Evolutionary conservation across 805 yeast species (phyloP).

Genomic region (Saccharomycopsis vini): DNA sequence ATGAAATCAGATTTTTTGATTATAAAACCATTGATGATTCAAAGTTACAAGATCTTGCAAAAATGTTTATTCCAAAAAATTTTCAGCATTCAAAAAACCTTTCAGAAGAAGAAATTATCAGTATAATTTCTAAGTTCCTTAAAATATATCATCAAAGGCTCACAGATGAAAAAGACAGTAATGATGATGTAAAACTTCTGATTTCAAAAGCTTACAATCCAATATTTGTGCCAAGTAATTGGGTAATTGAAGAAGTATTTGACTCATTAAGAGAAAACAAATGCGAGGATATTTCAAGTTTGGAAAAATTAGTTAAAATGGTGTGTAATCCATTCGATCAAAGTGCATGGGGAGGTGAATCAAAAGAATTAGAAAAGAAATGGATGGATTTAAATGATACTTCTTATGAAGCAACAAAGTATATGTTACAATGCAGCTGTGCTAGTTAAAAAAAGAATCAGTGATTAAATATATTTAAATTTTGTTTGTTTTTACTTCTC

Average conservation of each 20-base stretch:
- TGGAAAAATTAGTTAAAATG: conserved; percentile 63
- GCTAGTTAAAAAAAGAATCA: conserved; percentile 11
- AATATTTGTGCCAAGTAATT: conserved; percentile 69
- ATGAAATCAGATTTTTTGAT: conserved; percentile 35
- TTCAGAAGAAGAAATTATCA: conserved; percentile 29
- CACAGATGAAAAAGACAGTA: conserved; percentile 27
- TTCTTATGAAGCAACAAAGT: background rate
- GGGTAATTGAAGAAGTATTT: conserved; percentile 82
- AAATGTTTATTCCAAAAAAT: conserved; percentile 23
- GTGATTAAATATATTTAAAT: too few relatives aligned
- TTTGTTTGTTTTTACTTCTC: too few relatives aligned
- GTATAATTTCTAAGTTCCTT: conserved; percentile 28
- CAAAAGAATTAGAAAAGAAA: conserved; percentile 45
- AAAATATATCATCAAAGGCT: conserved; percentile 48
- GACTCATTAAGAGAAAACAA: conserved; percentile 42
- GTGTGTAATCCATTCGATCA: conserved; percentile 64
- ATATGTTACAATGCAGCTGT: conserved; percentile 14
- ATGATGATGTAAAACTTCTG: conserved; percentile 31
- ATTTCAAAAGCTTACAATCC: conserved; percentile 56
- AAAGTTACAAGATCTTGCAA: conserved; percentile 18
- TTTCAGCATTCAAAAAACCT: conserved; percentile 24
- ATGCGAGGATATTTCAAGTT: conserved; percentile 39
- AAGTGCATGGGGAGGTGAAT: conserved; percentile 56
- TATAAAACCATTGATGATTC: conserved; percentile 19
- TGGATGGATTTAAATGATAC: conserved; percentile 10